Evolutionary conservation across 176 grass and related monocot species (phyloP), one percentile per base, ranked within the genome.

Genomic region (Raddia distichophylla): DNA sequence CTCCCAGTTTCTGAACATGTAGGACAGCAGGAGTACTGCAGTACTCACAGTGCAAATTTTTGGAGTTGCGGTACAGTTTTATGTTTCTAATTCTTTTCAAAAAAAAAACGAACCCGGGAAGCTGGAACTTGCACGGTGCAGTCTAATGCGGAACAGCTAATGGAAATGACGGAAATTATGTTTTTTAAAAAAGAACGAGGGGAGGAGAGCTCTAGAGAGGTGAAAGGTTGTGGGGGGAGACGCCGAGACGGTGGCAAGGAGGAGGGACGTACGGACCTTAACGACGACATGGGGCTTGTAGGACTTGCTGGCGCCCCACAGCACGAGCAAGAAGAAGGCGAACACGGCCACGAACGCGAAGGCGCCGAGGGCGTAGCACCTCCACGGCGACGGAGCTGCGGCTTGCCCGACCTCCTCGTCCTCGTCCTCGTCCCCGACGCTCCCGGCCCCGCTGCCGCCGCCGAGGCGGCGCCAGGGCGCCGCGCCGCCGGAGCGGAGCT

Each of bases 271-370:
- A 61, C 72, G 2, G 75, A 94, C 96, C 96, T 99, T 93, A 85
- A 99, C 87, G 32, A 76, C 63, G 75, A 99, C 62, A 51, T 91
- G 61, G 4, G 96, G 96, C 81, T 99, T 99, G 90, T 95, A 95
- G 8, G 93, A 80, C 55, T 86, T 93, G 93, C 93, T 95, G 10
- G 93, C 96, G 63, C 91, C 93, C 96, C 93, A 99, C 0, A 99
- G 87, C 75, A 99, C 90, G 46, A 99, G 86, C 54, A 92, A 60
- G 76, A 99, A 99, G 89, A 99, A 88, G 14, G 89, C 88, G 79
- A 99, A 95, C 13, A 99, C 83, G 59, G 83, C 67, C 56, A 91
- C 42, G 79, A 99, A 99, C 11, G 86, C 91, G 47, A 89, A 42
- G 27, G 88, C 80, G 32, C 87, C 90, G 48, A 76, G 69, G 8